Percentiles rank a stretch among this genome's conserved stretches.
Conservation (phyloP, 345 rosid species). For the Eucalyptus microcorys region DNA sequence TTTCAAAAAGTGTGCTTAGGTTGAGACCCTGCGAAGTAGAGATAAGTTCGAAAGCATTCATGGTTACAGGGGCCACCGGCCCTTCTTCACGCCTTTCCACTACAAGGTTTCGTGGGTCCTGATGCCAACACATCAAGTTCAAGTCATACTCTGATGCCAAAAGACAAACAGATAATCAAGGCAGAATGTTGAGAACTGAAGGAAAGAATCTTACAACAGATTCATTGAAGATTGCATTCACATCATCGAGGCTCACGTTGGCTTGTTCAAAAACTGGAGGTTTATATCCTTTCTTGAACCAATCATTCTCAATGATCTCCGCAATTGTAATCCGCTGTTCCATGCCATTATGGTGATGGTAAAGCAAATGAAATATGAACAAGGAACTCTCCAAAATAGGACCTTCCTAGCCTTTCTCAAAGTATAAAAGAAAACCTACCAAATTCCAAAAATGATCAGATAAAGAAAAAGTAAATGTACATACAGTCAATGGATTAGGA, state of each 20-base stretch:
- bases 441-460: background rate
- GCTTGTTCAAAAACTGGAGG: conserved; percentile 76
- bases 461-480: background rate
- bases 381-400: background rate
- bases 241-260: conserved; percentile 68
- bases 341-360: conserved; percentile 4
- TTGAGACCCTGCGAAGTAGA: conserved; percentile 96
- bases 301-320: conserved; percentile 80
- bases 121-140: background rate
- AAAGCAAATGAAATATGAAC: background rate
- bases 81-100: conserved; percentile 86
- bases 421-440: background rate
- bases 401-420: background rate
- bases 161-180: background rate
- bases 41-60: conserved; percentile 99
- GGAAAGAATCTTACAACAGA: conserved; percentile 38
- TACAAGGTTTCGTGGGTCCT: conserved; percentile 69
- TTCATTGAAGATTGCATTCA: conserved; percentile 74
- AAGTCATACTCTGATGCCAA: background rate
- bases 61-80: conserved; percentile 53
- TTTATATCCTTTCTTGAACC: conserved; percentile 98
- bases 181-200: background rate
- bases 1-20: conserved; percentile 86
- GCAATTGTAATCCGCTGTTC: conserved; percentile 77
- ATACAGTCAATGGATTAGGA: conserved; percentile 82